A percentile compares a stretch with the other conserved stretches of the same genome.
Conservation (phyloP, 176 grass and related monocot genomes). For the Triticum dicoccoides region DNA sequence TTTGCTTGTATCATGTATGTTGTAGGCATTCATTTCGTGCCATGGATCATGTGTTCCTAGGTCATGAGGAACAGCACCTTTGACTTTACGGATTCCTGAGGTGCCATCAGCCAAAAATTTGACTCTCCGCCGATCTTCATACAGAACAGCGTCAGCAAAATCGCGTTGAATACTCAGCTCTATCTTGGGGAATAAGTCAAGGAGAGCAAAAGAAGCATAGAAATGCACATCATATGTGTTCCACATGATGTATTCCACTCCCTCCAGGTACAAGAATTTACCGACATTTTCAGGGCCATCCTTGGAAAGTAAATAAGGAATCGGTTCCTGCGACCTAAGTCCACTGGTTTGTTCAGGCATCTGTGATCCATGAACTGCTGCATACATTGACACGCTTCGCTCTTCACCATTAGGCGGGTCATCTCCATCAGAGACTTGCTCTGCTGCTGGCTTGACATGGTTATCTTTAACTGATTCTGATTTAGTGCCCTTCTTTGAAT, state of each 20-base stretch:
- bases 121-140: slow-evolving; percentile 75
- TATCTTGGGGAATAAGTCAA: slow-evolving; percentile 94
- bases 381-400: slow-evolving; percentile 29
- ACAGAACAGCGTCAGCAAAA: slow-evolving; percentile 88
- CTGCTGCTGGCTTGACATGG: slow-evolving; percentile 15
- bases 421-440: slow-evolving; percentile 32
- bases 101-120: slow-evolving; percentile 89
- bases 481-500: slow-evolving; percentile 48
- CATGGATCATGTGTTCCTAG: slow-evolving; percentile 95
- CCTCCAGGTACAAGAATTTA: slow-evolving; percentile 95
- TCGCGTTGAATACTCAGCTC: slow-evolving; percentile 90
- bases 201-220: slow-evolving; percentile 97
- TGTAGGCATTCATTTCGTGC: slow-evolving; percentile 99
- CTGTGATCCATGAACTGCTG: slow-evolving; percentile 47
- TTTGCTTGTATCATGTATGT: slow-evolving; percentile 95
- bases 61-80: slow-evolving; percentile 95
- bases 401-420: slow-evolving; percentile 31
- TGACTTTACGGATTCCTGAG: slow-evolving; percentile 81
- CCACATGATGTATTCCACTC: slow-evolving; percentile 99
- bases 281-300: slow-evolving; percentile 82
- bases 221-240: slow-evolving; percentile 98
- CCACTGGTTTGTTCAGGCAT: slow-evolving; percentile 36
- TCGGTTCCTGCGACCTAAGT: slow-evolving; percentile 34
- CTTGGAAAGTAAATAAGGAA: slow-evolving; percentile 53
- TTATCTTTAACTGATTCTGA: slow-evolving; percentile 31